Evolutionary conservation across 2,329 filamentous ascomycete genomes (phyloP).

Genomic region (Tolypocladium capitatum): DNA sequence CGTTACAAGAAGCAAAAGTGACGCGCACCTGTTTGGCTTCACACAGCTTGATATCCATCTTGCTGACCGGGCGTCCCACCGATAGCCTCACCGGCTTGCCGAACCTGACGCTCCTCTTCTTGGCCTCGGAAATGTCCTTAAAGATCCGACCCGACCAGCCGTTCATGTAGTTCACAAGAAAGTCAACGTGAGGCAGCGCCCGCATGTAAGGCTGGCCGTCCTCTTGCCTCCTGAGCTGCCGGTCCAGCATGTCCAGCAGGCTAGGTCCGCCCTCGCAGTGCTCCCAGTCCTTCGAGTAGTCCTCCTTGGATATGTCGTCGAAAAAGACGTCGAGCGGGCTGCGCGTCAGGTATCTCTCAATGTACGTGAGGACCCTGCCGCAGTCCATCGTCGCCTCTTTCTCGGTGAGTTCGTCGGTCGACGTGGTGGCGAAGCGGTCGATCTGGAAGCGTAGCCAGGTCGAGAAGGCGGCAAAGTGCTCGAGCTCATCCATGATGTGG

Average conservation of each 20-base stretch:
- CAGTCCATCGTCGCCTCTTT: constrained; percentile 67
- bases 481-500: constrained; percentile 61
- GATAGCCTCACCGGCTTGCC: constrained; percentile 38
- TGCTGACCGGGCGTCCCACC: constrained; percentile 30
- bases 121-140: constrained; percentile 53
- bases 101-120: constrained; percentile 55
- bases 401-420: constrained; percentile 59
- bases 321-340: constrained; percentile 55
- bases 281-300: constrained; percentile 32
- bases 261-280: constrained; percentile 29
- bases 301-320: constrained; percentile 33
- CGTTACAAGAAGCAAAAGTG: too few relatives aligned
- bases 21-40: constrained; percentile 20
- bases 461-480: constrained; percentile 66
- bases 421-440: constrained; percentile 54
- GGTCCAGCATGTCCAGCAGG: constrained; percentile 34
- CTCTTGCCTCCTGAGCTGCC: constrained; percentile 34
- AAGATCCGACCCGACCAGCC: constrained; percentile 49
- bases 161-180: constrained; percentile 46
- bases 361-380: constrained; percentile 60
- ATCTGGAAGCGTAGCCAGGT: constrained; percentile 76
- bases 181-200: constrained; percentile 47
- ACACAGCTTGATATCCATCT: constrained; percentile 46
- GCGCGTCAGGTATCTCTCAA: constrained; percentile 53
- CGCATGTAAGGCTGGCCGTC: constrained; percentile 31